Percentiles rank a stretch among this genome's conserved stretches.
phyloP scores from a whole-genome alignment of 148 eudicot species.

The Camellia sinensis region DNA sequence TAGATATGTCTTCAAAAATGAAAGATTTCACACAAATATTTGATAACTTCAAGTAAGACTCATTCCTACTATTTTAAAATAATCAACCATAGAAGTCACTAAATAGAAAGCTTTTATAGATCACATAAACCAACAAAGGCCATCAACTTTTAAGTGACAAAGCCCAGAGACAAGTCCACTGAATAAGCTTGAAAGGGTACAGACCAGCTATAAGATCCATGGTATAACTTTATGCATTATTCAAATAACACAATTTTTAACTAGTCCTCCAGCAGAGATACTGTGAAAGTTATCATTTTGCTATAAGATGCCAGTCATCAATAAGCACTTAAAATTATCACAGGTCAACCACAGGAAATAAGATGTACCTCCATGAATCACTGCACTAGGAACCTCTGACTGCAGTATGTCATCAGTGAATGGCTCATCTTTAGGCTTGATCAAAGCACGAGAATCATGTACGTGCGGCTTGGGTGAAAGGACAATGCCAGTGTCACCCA shows the following conservation, averaged over 20 bases:
- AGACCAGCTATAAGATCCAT: background rate
- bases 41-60: background rate
- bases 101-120: background rate
- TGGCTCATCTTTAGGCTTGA: constrained; percentile 83
- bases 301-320: background rate
- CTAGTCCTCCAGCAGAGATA: background rate
- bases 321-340: background rate
- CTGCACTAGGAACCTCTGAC: constrained; percentile 48
- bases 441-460: constrained; percentile 23
- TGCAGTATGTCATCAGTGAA: constrained; percentile 43
- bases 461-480: constrained; percentile 28
- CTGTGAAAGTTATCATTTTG: background rate
- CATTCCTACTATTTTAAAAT: background rate
- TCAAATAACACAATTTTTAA: too few relatives aligned
- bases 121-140: background rate
- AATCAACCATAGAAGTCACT: background rate
- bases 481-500: constrained; percentile 23
- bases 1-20: background rate
- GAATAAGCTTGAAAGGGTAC: background rate
- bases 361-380: constrained; percentile 57
- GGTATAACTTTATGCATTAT: too few relatives aligned
- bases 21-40: background rate
- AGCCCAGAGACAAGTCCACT: too few relatives aligned
- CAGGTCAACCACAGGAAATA: background rate
- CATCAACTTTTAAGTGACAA: background rate